phyloP scores from a whole-genome alignment of 2,329 filamentous ascomycete genomes.

The Aspergillus transmontanensis region DNA sequence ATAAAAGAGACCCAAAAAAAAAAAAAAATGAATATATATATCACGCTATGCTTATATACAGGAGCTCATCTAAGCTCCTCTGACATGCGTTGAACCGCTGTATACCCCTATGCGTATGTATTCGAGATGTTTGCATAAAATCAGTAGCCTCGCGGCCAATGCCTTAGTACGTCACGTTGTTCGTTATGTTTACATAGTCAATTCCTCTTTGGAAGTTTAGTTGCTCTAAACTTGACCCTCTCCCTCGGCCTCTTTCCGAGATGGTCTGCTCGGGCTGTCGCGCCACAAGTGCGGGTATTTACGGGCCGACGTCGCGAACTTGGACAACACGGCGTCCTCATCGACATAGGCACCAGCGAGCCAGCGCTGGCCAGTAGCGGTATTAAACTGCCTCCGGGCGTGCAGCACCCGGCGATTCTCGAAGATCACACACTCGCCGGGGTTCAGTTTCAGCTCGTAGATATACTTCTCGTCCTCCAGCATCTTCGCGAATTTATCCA shows the following conservation, averaged over 20 bases:
- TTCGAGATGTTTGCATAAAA: background rate
- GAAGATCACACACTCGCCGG: conserved; percentile 91
- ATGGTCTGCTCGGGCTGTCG: background rate
- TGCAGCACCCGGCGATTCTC: conserved; percentile 86
- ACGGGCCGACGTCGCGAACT: conserved; percentile 34
- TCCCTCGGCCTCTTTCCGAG: background rate
- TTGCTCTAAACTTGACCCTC: background rate
- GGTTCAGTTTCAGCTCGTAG: conserved; percentile 71
- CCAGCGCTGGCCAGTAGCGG: conserved; percentile 68
- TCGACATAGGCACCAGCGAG: conserved; percentile 84
- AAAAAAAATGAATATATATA: background rate
- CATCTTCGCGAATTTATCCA: conserved; percentile 59
- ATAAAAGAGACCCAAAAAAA: background rate
- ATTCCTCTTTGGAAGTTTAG: background rate
- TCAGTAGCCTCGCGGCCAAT: background rate
- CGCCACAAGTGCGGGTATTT: conserved; percentile 12
- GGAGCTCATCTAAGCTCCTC: background rate
- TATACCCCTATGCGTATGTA: background rate
- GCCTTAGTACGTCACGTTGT: background rate
- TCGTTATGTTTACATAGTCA: background rate
- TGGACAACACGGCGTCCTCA: conserved; percentile 61
- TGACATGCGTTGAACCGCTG: background rate
- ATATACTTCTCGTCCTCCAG: conserved; percentile 63
- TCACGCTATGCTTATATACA: background rate
- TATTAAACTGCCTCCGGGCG: conserved; percentile 75